Conservation (phyloP, 352 stramenopile species). For the Pythium utonaiense region DNA sequence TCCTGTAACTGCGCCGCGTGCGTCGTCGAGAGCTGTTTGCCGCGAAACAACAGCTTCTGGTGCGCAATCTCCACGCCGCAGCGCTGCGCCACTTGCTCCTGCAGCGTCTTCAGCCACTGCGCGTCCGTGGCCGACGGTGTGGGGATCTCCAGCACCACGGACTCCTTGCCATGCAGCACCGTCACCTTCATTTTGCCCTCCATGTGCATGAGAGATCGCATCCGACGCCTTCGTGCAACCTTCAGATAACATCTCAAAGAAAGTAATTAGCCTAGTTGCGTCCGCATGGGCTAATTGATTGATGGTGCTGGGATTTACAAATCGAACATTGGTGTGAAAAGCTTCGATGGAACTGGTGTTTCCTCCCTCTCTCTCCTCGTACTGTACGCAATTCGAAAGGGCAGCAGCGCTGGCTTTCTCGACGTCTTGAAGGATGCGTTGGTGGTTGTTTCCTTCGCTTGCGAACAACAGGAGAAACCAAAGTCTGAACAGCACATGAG, state of each 20-base stretch:
- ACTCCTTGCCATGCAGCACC: slow-evolving; percentile 44
- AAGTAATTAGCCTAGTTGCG: too few species aligned
- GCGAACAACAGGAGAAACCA: too few species aligned
- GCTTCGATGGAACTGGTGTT: background rate
- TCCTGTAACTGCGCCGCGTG: slow-evolving; percentile 22
- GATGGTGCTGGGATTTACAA: too few species aligned
- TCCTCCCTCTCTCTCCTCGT: background rate
- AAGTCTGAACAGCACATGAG: background rate
- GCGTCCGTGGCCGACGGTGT: slow-evolving; percentile 18
- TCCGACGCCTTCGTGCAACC: slow-evolving; percentile 1
- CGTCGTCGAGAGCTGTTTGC: slow-evolving; percentile 21
- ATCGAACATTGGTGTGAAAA: too few species aligned
- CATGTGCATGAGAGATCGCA: background rate
- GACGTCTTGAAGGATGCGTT: background rate
- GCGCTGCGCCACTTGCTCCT: slow-evolving; percentile 24
- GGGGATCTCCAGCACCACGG: slow-evolving; percentile 27
- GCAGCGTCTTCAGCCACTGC: slow-evolving; percentile 29
- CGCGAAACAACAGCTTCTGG: slow-evolving; percentile 54
- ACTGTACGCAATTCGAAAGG: background rate
- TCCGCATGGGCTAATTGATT: too few species aligned
- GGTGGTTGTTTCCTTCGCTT: background rate
- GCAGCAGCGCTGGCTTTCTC: background rate
- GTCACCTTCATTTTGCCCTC: slow-evolving; percentile 30
- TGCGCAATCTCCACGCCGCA: slow-evolving; percentile 39
- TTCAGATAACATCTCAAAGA: background rate